These are phyloP conservation scores for Rutstroemia sydowiana DNA, from an alignment of 2,329 filamentous ascomycete species.

Conservation along the genomic window DNA sequence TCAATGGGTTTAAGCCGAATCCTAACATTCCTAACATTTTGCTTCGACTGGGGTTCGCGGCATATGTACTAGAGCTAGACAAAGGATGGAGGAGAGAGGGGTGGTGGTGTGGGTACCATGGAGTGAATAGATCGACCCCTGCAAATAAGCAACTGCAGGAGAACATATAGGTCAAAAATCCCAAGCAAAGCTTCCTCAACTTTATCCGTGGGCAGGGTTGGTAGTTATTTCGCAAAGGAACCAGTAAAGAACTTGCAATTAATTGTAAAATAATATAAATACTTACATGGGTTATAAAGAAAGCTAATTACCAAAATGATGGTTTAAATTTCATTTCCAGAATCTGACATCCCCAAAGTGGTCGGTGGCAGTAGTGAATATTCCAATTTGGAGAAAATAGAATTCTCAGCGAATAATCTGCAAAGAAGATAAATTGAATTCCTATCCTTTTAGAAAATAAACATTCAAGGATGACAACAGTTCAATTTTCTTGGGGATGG, in stretches of 20 bases:
- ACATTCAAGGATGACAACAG: neutral
- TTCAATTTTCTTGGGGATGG: neutral
- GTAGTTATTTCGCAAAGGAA: neutral
- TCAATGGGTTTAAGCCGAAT: neutral
- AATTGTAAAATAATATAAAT: neutral
- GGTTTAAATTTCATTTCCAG: neutral
- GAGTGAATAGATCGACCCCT: conserved; percentile 3
- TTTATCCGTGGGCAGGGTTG: neutral
- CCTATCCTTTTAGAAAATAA: neutral
- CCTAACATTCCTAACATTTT: neutral
- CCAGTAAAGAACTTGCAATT: neutral
- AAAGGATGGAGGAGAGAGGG: neutral
- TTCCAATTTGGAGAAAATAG: neutral
- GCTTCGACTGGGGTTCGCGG: conserved; percentile 5
- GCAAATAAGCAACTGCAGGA: conserved; percentile 10
- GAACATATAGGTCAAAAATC: conserved; percentile 5
- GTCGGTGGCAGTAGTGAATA: neutral
- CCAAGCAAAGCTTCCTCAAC: neutral
- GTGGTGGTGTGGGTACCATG: conserved; percentile 1
- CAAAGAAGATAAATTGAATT: neutral
- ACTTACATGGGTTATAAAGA: conserved; percentile 2
- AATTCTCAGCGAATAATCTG: conserved; percentile 3
- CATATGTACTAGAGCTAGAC: conserved; percentile 1
- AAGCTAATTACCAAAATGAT: neutral
- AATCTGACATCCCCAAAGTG: conserved; percentile 1